Evolutionary conservation across 1,284 basidiomycete species (phyloP).

Genomic region (Bondarzewia mesenterica): DNA sequence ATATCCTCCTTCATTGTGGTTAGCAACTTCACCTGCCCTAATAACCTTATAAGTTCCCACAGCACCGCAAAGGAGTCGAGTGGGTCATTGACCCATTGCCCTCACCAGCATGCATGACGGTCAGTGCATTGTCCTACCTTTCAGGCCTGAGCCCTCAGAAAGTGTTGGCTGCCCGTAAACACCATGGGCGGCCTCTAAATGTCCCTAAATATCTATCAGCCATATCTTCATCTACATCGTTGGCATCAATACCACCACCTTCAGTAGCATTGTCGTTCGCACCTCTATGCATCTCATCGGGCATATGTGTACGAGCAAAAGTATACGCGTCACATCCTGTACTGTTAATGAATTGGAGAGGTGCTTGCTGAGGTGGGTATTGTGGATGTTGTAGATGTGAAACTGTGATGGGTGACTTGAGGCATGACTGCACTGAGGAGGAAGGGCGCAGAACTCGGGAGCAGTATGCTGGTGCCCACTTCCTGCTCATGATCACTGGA

Average conservation of each 20-base stretch:
- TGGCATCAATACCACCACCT: not conserved
- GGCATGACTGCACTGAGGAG: too few relatives aligned
- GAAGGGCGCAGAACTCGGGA: too few relatives aligned
- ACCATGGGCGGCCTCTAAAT: constrained; percentile 24
- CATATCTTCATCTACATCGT: not conserved
- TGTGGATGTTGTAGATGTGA: too few relatives aligned
- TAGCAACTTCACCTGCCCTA: constrained; percentile 73
- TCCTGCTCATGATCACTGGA: too few relatives aligned
- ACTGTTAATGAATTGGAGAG: constrained; percentile 54
- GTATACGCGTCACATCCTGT: constrained; percentile 20
- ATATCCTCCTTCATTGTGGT: constrained; percentile 79
- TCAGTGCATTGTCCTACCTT: constrained; percentile 17
- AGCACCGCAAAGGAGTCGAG: constrained; percentile 74
- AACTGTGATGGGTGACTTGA: too few relatives aligned
- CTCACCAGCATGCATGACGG: constrained; percentile 15
- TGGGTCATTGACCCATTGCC: constrained; percentile 54
- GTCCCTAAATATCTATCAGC: not conserved
- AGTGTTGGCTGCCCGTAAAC: constrained; percentile 38
- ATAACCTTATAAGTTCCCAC: constrained; percentile 68
- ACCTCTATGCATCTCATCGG: constrained; percentile 1
- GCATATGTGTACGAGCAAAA: constrained; percentile 1
- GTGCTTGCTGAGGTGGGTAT: constrained; percentile 25
- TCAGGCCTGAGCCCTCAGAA: constrained; percentile 46
- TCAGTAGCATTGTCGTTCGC: constrained; percentile 5
- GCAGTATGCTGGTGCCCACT: too few relatives aligned